Evolutionary conservation across 371 early-diverging fungal genomes (phyloP).

Genomic region (Rhizopus delemar): DNA sequence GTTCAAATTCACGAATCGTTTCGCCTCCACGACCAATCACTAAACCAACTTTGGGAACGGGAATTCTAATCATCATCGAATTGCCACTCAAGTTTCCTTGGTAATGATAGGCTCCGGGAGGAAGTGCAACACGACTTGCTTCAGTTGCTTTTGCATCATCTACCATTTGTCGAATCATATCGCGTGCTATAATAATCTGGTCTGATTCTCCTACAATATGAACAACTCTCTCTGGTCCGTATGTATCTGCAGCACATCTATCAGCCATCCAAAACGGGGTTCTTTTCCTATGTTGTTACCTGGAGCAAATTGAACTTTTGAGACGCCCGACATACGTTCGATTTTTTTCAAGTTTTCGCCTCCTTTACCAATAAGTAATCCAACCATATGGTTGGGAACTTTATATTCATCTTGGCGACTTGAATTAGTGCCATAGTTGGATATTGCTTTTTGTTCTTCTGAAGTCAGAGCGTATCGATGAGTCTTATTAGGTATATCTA

Average conservation of each 20-base stretch:
- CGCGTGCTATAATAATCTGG: constrained; percentile 61
- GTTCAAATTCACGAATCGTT: constrained; percentile 84
- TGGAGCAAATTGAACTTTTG: constrained; percentile 70
- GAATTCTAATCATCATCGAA: constrained; percentile 57
- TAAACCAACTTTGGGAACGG: constrained; percentile 77
- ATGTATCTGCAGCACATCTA: constrained; percentile 28
- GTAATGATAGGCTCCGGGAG: constrained; percentile 14
- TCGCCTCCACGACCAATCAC: constrained; percentile 91
- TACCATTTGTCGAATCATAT: constrained; percentile 59
- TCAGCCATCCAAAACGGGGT: neutral
- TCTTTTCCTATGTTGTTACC: constrained; percentile 36
- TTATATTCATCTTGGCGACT: constrained; percentile 52
- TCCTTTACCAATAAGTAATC: constrained; percentile 82
- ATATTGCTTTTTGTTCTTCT: constrained; percentile 37
- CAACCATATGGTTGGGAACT: constrained; percentile 74
- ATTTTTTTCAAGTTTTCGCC: constrained; percentile 83
- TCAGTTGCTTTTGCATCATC: constrained; percentile 47
- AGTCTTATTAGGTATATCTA: constrained; percentile 24
- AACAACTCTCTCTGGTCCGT: constrained; percentile 62
- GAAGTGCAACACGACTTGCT: constrained; percentile 15
- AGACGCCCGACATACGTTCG: constrained; percentile 65
- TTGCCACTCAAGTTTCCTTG: constrained; percentile 31
- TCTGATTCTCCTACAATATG: constrained; percentile 62
- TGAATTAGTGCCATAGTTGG: constrained; percentile 16
- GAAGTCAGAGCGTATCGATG: constrained; percentile 62